phyloP scores from a whole-genome alignment of 495 filamentous ascomycete species.

The Penicillium ochrochloron region DNA sequence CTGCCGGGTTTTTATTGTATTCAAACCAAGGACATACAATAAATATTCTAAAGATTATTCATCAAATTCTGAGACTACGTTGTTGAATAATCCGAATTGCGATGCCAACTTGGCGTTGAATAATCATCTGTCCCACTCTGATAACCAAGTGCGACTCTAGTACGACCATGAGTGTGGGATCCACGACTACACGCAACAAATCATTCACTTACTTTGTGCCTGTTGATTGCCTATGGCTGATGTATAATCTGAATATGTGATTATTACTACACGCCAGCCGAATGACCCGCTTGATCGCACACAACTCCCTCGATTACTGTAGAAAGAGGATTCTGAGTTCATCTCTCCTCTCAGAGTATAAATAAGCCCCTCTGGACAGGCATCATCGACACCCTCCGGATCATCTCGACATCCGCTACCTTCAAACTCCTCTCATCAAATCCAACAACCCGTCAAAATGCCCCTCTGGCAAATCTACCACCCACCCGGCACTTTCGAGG shows the following conservation, averaged over 20 bases:
- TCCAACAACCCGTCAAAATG: slow-evolving; percentile 16
- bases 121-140: slow-evolving; percentile 8
- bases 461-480: slow-evolving; percentile 41
- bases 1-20: too few relatives aligned
- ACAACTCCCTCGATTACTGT: neutral
- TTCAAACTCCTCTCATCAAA: neutral
- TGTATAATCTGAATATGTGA: neutral
- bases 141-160: neutral
- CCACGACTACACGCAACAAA: neutral
- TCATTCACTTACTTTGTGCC: neutral
- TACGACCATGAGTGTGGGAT: neutral
- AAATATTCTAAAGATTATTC: too few relatives aligned
- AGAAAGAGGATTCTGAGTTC: too few relatives aligned
- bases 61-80: neutral
- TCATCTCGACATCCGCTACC: neutral
- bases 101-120: slow-evolving; percentile 9
- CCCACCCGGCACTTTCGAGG: slow-evolving; percentile 21
- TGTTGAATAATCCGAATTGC: slow-evolving; percentile 3
- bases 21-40: too few relatives aligned
- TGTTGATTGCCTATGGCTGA: neutral
- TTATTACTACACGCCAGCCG: neutral
- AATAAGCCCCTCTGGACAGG: neutral
- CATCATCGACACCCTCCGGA: too few relatives aligned
- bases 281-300: neutral
- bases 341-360: neutral